Base-by-base conservation (phyloP, 2,329 filamentous ascomycete genomes). In the Trichoderma endophyticum region DNA sequence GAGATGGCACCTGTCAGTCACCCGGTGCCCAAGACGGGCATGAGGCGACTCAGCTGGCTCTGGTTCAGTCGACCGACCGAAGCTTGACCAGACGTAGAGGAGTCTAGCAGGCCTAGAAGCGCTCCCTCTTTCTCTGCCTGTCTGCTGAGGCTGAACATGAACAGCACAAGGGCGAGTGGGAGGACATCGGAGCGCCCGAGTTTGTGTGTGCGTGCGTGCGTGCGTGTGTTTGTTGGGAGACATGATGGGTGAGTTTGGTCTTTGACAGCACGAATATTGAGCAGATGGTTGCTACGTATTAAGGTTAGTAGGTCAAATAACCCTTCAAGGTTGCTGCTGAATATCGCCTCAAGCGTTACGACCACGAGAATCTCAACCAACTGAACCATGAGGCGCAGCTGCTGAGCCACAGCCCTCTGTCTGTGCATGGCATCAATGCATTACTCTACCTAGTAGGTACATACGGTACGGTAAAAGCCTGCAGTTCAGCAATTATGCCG, bases 361-460 rank as follows among this genome's bases (percentile, higher is more conserved):
- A 39, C 3, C 36, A 39, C 36, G 18, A 39, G 15, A 39, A 59
- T 32, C 26, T 30, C 56, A 59, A 32, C 57, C n/a, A 34, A 32
- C 28, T 60, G 28, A 30, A 62, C 28, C 39, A 62, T 6, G 57
- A 36, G 66, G 66, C 66, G 66, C 66, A 70, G 66, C 56, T 36
- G 57, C 66, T 70, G 57, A 62, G 66, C 66, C 66, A 70, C 66
- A 61, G 26, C n/a, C 48, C 30, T 21, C 34, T 36, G 34, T 36
- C 34, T 36, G n/a, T 34, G 48, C 48, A 28, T 24, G 18, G 26
- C 24, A 30, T 28, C 54, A 26, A 11, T 15, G n/a, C 30, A 39
- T 18, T 18, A 15, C 62, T 54, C 36, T 21, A n/a, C n/a, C n/a
- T n/a, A n/a, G n/a, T n/a, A 39, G 26, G 30, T 59, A 30, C 56